Conservation (phyloP, 805 yeast genomes). For the Candida nanaspora region DNA sequence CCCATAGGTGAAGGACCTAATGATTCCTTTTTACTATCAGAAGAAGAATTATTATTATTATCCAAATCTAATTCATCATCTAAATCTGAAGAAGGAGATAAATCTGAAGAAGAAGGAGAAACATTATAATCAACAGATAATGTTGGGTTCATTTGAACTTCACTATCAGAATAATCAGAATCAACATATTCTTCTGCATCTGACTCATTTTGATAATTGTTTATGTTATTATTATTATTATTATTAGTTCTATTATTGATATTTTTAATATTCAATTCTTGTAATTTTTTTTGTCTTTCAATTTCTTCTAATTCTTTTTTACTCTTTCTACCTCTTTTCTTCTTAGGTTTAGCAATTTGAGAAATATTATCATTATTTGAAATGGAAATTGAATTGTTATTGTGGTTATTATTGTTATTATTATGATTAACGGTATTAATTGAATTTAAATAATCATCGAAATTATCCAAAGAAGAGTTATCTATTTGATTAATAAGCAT, state of each 20-base stretch:
- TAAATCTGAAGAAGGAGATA: neutral
- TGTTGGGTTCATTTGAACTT: neutral
- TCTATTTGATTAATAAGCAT: neutral
- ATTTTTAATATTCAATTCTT: neutral
- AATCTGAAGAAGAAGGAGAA: conserved; percentile 2
- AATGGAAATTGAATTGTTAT: neutral
- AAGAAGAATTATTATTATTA: neutral
- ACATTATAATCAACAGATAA: conserved; percentile 1
- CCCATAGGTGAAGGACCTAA: no score
- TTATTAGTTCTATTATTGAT: neutral
- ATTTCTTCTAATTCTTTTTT: neutral
- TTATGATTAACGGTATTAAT: neutral
- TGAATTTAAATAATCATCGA: conserved; percentile 1
- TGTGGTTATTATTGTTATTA: neutral
- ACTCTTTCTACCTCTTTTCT: conserved; percentile 1
- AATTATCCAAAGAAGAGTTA: neutral
- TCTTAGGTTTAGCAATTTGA: neutral
- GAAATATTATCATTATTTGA: neutral
- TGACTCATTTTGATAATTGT: neutral
- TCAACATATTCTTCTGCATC: neutral
- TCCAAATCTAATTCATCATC: neutral
- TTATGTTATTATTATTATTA: neutral
- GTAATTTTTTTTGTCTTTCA: neutral
- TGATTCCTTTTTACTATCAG: neutral
- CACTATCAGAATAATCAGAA: neutral